Percentiles rank a stretch among this genome's conserved stretches.
Evolutionary conservation across 371 early-diverging fungal genomes (phyloP).

Genomic region (Lichtheimia corymbifera): DNA sequence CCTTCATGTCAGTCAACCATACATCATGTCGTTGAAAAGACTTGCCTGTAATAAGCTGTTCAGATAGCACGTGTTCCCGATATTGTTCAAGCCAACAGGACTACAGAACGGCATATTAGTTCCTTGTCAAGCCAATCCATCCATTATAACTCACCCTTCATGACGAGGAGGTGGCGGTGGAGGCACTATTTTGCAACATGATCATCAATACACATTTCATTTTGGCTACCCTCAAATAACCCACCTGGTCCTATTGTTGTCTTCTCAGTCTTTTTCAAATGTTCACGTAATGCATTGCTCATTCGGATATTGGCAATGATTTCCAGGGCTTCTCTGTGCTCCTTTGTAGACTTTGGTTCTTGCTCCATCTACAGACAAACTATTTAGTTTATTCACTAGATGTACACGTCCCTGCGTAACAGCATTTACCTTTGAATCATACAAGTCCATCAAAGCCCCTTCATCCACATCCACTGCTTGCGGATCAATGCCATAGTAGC

Average conservation of each 20-base stretch:
- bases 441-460: conserved; percentile 31
- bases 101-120: conserved; percentile 16
- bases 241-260: not conserved
- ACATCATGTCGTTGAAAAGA: not conserved
- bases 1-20: not conserved
- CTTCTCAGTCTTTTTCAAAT: conserved; percentile 27
- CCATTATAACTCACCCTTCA: not conserved
- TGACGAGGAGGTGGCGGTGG: too few relatives aligned
- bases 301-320: conserved; percentile 34
- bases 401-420: not conserved
- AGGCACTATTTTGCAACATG: too few relatives aligned
- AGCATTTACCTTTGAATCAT: conserved; percentile 28
- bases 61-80: conserved; percentile 93
- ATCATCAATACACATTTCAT: too few relatives aligned
- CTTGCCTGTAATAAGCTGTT: conserved; percentile 75
- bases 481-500: conserved; percentile 44
- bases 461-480: conserved; percentile 30
- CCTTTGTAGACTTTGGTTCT: conserved; percentile 28
- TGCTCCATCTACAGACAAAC: conserved; percentile 20
- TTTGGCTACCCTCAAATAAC: too few relatives aligned
- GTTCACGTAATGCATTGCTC: conserved; percentile 24
- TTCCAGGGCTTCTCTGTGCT: conserved; percentile 30
- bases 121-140: not conserved
- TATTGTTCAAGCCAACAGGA: conserved; percentile 79
- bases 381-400: not conserved